These are phyloP conservation scores for Scheffersomyces parashehatae DNA, from an alignment of 1,139 yeast species.

Conservation along the genomic window DNA sequence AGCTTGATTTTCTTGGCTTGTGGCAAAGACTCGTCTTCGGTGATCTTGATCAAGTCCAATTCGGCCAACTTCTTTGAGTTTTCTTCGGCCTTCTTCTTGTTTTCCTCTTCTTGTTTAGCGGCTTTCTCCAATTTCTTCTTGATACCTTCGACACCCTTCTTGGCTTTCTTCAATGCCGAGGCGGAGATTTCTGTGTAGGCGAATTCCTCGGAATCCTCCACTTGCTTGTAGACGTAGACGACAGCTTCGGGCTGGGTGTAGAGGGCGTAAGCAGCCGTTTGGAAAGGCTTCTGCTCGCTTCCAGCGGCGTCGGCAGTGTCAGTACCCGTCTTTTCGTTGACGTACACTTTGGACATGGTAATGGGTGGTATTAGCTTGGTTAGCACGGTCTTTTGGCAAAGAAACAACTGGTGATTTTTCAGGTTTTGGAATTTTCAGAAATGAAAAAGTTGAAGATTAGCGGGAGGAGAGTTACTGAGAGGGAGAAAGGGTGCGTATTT, in stretches of 20 bases:
- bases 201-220: slow-evolving; percentile 54
- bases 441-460: too few species aligned
- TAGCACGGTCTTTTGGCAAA: neutral
- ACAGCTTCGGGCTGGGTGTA: slow-evolving; percentile 60
- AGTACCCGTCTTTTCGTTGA: slow-evolving; percentile 70
- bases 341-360: slow-evolving; percentile 47
- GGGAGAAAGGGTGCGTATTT: too few species aligned
- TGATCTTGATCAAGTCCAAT: slow-evolving; percentile 67
- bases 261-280: slow-evolving; percentile 82
- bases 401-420: too few species aligned
- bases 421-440: too few species aligned
- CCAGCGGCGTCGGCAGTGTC: slow-evolving; percentile 64
- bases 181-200: slow-evolving; percentile 82
- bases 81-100: slow-evolving; percentile 61
- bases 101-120: slow-evolving; percentile 61
- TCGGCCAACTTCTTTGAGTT: slow-evolving; percentile 75
- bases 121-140: slow-evolving; percentile 88
- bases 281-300: slow-evolving; percentile 66
- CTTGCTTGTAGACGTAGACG: slow-evolving; percentile 64
- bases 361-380: neutral
- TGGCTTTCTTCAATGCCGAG: slow-evolving; percentile 92
- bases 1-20: slow-evolving; percentile 69
- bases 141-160: slow-evolving; percentile 91
- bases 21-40: slow-evolving; percentile 73
- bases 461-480: too few species aligned